Evolutionary conservation across 2,329 filamentous ascomycete species (phyloP).

Genomic region (Berkeleyomyces basicola): DNA sequence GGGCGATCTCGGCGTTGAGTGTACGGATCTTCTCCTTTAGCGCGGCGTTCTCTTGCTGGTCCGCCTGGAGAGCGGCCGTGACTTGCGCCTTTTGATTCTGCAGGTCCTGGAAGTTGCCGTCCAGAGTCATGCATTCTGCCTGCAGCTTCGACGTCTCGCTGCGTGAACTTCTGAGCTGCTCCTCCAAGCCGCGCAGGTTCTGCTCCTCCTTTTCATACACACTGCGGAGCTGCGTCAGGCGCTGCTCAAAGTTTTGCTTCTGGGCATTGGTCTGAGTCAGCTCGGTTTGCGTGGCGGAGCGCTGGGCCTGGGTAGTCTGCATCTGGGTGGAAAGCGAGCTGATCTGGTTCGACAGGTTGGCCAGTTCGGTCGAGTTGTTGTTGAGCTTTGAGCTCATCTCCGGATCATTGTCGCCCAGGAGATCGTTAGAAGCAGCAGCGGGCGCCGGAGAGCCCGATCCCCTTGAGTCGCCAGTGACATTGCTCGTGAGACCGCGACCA

Average conservation of each 20-base stretch:
- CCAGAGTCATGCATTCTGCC: slow-evolving; percentile 66
- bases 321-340: slow-evolving; percentile 82
- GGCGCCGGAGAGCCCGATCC: slow-evolving; percentile 37
- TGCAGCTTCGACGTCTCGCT: slow-evolving; percentile 73
- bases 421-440: slow-evolving; percentile 48
- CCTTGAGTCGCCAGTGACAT: slow-evolving; percentile 40
- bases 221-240: slow-evolving; percentile 67
- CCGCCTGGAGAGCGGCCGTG: slow-evolving; percentile 56
- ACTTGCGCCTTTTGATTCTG: slow-evolving; percentile 69
- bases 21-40: slow-evolving; percentile 78
- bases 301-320: slow-evolving; percentile 78
- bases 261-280: slow-evolving; percentile 66
- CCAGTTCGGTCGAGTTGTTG: slow-evolving; percentile 78
- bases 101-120: slow-evolving; percentile 65
- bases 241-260: slow-evolving; percentile 83
- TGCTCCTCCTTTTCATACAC: slow-evolving; percentile 91
- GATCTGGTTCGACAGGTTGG: slow-evolving; percentile 92
- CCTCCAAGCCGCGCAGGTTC: slow-evolving; percentile 68
- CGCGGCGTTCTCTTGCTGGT: slow-evolving; percentile 72
- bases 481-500: slow-evolving; percentile 58
- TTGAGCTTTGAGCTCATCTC: slow-evolving; percentile 79
- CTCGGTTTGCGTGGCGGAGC: slow-evolving; percentile 62
- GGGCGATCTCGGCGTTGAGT: slow-evolving; percentile 65
- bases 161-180: slow-evolving; percentile 58
- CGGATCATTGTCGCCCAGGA: slow-evolving; percentile 79